Evolutionary conservation across 768 basidiomycete genomes (phyloP).

Genomic region (Zangia roseola): DNA sequence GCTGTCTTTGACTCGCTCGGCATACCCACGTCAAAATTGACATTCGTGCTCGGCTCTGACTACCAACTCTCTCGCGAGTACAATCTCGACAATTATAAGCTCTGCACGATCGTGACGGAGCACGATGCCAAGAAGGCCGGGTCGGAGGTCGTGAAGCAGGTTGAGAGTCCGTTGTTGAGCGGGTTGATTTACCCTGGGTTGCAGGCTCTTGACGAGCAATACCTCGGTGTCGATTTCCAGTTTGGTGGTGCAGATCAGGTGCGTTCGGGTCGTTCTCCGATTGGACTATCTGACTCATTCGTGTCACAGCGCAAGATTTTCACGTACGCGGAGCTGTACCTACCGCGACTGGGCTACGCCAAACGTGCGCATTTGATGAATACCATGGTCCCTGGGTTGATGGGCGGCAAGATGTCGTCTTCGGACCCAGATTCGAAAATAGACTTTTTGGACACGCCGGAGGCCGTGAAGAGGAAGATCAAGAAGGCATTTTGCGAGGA

Average conservation of each 20-base stretch:
- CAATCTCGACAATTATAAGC: constrained; percentile 91
- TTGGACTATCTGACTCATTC: not conserved
- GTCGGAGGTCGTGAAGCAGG: constrained; percentile 98
- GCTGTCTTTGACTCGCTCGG: constrained; percentile 87
- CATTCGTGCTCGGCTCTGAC: constrained; percentile 85
- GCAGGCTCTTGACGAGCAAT: constrained; percentile 97
- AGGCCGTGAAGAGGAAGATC: constrained; percentile 84
- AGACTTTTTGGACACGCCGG: constrained; percentile 90
- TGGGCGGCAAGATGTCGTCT: constrained; percentile 97
- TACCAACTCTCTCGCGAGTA: constrained; percentile 93
- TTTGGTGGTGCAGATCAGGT: constrained; percentile 99
- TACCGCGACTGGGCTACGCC: constrained; percentile 87
- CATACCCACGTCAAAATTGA: constrained; percentile 82
- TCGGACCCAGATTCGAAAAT: constrained; percentile 98
- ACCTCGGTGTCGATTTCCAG: constrained; percentile 94
- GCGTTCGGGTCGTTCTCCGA: constrained; percentile 17
- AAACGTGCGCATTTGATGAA: constrained; percentile 99
- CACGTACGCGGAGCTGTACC: constrained; percentile 94
- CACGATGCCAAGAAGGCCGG: constrained; percentile 99
- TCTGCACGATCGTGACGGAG: constrained; percentile 89
- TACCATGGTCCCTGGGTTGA: constrained; percentile 92
- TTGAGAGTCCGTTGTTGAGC: constrained; percentile 86
- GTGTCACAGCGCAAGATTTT: constrained; percentile 89
- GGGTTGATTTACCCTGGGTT: constrained; percentile 94
- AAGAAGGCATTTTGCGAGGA: constrained; percentile 93